Evolutionary conservation across 1,284 basidiomycete species (phyloP), one percentile per base, ranked within the genome.

Genomic region (Afroboletus lepidellus): DNA sequence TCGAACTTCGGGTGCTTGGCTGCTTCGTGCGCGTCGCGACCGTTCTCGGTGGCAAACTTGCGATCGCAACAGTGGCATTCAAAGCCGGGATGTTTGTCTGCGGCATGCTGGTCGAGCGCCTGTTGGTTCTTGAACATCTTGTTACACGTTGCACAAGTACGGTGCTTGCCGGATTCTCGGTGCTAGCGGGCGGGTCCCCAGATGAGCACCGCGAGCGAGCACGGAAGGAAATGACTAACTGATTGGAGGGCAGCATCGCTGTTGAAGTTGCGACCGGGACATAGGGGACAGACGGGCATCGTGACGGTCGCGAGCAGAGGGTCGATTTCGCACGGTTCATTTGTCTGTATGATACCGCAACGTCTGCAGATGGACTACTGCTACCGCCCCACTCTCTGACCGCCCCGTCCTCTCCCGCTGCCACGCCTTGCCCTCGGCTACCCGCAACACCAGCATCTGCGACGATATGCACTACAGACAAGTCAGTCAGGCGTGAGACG

Each of bases 201-300:
- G 27, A 24, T 60, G 42, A 56, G 46, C 38, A 37, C 12, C n/a
- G 43, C 5, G 20, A 32, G 5, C 8, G 4, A 21, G 23, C 8
- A 21, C 11, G n/a, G 16, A 23, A n/a, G 41, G 3, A 24, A 13
- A 9, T 16, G 21, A 51, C 64, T 46, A 16, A 70, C 64, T 55
- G 52, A 51, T 11, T 8, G 29, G n/a, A 69, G 0, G 18, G 34
- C 59, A 0, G 46, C 9, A 0, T 37, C 15, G 41, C 58, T 27
- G 3, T 13, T 25, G 41, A 69, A 66, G 12, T 0, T 41, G 23
- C 63, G 60, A 21, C 39, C 44, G 8, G 54, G 43, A 54, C 64
- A 69, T 3, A 8, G 13, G 7, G 42, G 5, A 42, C 64, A 66
- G 24, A 1, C n/a, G 13, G 53, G 30, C 64, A 65, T 69, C 20